Conservation (phyloP, 2,329 filamentous ascomycete species). For the Rutstroemia sp. region DNA sequence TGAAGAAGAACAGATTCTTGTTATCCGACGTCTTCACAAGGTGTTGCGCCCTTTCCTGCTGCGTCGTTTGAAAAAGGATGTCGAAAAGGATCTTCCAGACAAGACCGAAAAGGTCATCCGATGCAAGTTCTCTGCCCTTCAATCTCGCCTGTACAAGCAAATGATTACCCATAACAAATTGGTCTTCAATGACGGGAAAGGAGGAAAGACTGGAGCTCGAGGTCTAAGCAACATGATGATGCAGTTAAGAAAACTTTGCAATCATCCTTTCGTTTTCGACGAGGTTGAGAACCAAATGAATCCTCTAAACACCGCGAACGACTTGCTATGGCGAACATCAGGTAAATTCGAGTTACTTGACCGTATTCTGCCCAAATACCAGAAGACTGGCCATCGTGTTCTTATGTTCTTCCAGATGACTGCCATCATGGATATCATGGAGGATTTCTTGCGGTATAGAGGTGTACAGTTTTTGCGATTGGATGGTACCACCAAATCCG, state of each 20-base stretch:
- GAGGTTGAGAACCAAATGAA: slow-evolving; percentile 99
- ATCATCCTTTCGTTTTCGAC: slow-evolving; percentile 97
- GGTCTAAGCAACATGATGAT: slow-evolving; percentile 99
- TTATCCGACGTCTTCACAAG: slow-evolving; percentile 97
- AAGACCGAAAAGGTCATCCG: slow-evolving; percentile 99
- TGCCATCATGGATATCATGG: slow-evolving; percentile 99
- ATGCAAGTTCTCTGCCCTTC: slow-evolving; percentile 93
- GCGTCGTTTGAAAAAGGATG: slow-evolving; percentile 97
- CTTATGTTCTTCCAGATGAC: slow-evolving; percentile 99
- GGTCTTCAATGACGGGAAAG: slow-evolving; percentile 89
- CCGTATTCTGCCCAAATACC: slow-evolving; percentile 87
- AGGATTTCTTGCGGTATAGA: slow-evolving; percentile 85
- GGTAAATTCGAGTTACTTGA: slow-evolving; percentile 97
- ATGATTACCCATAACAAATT: slow-evolving; percentile 94
- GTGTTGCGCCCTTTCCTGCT: slow-evolving; percentile 94
- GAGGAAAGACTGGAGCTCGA: slow-evolving; percentile 86
- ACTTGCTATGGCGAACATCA: slow-evolving; percentile 87
- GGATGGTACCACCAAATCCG: slow-evolving; percentile 94
- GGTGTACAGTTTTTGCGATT: slow-evolving; percentile 82
- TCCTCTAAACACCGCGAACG: slow-evolving; percentile 78
- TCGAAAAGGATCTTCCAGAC: slow-evolving; percentile 96
- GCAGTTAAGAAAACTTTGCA: slow-evolving; percentile 97
- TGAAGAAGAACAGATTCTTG: slow-evolving; percentile 98
- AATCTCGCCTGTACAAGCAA: slow-evolving; percentile 92
- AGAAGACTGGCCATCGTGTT: slow-evolving; percentile 83